phyloP scores from a whole-genome alignment of 306 rosid genomes.

The Quillaja saponaria region DNA sequence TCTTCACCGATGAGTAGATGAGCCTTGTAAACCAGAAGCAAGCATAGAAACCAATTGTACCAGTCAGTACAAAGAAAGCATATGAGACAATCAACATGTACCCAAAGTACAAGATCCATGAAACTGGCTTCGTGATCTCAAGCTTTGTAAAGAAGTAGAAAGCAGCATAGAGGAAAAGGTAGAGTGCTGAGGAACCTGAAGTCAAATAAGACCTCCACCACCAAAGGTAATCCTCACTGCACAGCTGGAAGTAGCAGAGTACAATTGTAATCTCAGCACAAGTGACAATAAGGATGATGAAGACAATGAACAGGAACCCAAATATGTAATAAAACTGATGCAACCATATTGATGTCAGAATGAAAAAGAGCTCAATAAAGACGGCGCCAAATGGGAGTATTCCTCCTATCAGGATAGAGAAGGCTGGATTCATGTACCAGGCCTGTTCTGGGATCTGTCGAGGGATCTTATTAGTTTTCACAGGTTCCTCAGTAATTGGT shows the following conservation, averaged over 20 bases:
- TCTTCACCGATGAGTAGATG: conserved; percentile 87
- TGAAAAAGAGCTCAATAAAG: conserved; percentile 93
- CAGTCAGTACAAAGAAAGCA: conserved; percentile 80
- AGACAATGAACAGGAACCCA: conserved; percentile 83
- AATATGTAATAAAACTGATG: conserved; percentile 88
- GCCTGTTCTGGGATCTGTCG: conserved; percentile 89
- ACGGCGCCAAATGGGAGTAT: conserved; percentile 91
- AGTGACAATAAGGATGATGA: conserved; percentile 78
- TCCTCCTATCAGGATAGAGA: conserved; percentile 77
- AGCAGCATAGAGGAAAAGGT: conserved; percentile 79
- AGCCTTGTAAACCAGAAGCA: conserved; percentile 87
- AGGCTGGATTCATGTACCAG: conserved; percentile 78
- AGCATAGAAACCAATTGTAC: conserved; percentile 87
- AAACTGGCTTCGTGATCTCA: conserved; percentile 82
- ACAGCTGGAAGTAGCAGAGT: conserved; percentile 98
- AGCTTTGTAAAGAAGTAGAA: conserved; percentile 94
- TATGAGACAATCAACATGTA: conserved; percentile 84
- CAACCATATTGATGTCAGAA: conserved; percentile 91
- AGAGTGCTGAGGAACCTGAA: conserved; percentile 88
- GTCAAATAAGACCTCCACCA: conserved; percentile 97
- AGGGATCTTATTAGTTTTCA: conserved; percentile 80
- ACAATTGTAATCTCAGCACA: conserved; percentile 94
- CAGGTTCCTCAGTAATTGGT: conserved; percentile 67
- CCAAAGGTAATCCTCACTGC: conserved; percentile 91
- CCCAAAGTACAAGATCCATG: conserved; percentile 82